These are phyloP conservation scores for Rhizopus arrhizus DNA, from an alignment of 371 early-diverging fungal genomes.

Conservation along the genomic window DNA sequence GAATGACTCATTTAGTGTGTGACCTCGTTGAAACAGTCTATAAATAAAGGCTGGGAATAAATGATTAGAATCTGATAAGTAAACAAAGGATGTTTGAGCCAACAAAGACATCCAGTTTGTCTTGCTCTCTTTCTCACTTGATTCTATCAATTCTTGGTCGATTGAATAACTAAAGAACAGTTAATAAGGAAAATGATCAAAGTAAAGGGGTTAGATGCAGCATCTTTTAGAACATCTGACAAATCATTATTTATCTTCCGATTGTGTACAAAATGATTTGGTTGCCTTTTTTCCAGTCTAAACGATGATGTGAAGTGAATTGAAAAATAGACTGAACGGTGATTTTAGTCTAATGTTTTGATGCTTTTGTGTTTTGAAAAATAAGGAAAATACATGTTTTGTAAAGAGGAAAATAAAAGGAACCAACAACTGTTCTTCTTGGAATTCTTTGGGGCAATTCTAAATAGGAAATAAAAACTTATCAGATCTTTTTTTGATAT, in stretches of 20 bases:
- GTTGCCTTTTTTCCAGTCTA: not conserved
- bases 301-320: not conserved
- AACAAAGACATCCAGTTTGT: not conserved
- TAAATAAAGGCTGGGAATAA: not conserved
- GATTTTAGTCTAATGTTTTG: too few relatives aligned
- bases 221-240: not conserved
- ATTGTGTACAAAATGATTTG: not conserved
- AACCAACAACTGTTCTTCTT: not conserved
- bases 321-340: too few relatives aligned
- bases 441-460: conserved; percentile 1
- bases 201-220: conserved; percentile 1
- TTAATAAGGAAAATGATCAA: too few relatives aligned
- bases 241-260: not conserved
- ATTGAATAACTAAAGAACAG: too few relatives aligned
- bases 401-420: not conserved
- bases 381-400: too few relatives aligned
- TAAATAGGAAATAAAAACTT: not conserved
- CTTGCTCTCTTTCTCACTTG: too few relatives aligned
- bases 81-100: not conserved
- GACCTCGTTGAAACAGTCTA: conserved; percentile 1
- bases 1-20: conserved; percentile 6
- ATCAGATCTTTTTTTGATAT: conserved; percentile 2
- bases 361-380: too few relatives aligned
- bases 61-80: conserved; percentile 1
- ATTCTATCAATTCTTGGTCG: too few relatives aligned